These are phyloP conservation scores for Carex pumila DNA, from an alignment of 176 grass and related monocot genomes.

Conservation along the genomic window DNA sequence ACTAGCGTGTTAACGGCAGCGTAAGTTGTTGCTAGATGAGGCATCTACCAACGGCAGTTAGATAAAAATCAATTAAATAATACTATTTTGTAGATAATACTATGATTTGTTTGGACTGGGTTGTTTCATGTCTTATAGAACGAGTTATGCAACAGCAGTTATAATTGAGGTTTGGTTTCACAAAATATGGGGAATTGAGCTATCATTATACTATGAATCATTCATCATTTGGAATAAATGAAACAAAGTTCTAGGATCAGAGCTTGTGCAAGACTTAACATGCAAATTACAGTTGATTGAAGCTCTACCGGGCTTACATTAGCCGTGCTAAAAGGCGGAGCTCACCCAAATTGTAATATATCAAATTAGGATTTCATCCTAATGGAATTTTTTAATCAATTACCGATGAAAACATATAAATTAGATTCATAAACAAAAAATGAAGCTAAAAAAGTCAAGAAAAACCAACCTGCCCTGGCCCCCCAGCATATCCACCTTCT, in stretches of 20 bases:
- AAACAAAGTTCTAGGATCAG: not conserved
- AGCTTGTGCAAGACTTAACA: not conserved
- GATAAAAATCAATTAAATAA: conserved; percentile 12
- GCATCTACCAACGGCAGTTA: conserved; percentile 36
- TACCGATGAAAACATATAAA: not conserved
- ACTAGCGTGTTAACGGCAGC: conserved; percentile 87
- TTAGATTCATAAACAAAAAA: not conserved
- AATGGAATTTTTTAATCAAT: not conserved
- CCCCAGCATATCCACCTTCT: conserved; percentile 86
- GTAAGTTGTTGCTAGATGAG: conserved; percentile 98
- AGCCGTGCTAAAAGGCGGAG: not conserved
- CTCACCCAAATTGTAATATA: not conserved
- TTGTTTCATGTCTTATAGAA: not conserved
- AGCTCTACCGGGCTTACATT: not conserved
- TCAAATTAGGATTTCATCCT: not conserved
- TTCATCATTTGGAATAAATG: not conserved
- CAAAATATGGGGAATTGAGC: not conserved
- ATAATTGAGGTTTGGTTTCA: not conserved
- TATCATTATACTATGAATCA: not conserved
- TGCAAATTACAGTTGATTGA: conserved; percentile 1
- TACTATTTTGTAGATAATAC: not conserved
- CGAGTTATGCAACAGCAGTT: not conserved
- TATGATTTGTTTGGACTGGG: conserved; percentile 3
- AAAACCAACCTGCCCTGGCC: conserved; percentile 84
- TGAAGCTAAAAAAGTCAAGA: not conserved